Evolutionary conservation across 352 stramenopile species (phyloP).

Genomic region (Pythium phragmitis): DNA sequence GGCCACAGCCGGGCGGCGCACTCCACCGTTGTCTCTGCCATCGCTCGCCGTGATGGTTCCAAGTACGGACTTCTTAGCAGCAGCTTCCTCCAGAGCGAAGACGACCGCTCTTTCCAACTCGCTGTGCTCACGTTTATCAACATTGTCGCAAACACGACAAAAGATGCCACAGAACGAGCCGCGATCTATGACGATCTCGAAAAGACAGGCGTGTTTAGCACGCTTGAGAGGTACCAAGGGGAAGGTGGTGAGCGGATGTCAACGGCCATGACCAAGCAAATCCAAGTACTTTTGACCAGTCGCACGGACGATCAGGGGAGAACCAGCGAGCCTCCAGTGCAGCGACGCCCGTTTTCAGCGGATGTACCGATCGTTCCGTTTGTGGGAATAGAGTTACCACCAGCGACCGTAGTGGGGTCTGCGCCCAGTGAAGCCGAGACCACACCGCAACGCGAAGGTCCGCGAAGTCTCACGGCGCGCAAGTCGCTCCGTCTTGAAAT

Average conservation of each 20-base stretch:
- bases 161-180: conserved; percentile 27
- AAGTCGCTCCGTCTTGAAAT: conserved; percentile 28
- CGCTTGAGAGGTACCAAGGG: conserved; percentile 31
- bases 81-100: conserved; percentile 29
- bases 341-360: conserved; percentile 2
- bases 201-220: conserved; percentile 29
- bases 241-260: conserved; percentile 1
- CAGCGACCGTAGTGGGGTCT: not conserved
- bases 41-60: conserved; percentile 3
- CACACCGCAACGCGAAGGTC: conserved; percentile 14
- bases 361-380: not conserved
- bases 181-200: conserved; percentile 49
- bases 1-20: conserved; percentile 31
- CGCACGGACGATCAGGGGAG: conserved; percentile 14
- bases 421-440: not conserved
- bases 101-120: conserved; percentile 30
- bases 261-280: conserved; percentile 22
- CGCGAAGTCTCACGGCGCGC: conserved; percentile 20
- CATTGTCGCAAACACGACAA: conserved; percentile 35
- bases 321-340: not conserved
- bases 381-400: not conserved
- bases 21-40: conserved; percentile 30
- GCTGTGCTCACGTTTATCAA: conserved; percentile 52
- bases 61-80: conserved; percentile 28
- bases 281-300: conserved; percentile 31